A percentile compares a stretch with the other conserved stretches of the same genome.
Evolutionary conservation across 2,329 filamentous ascomycete genomes (phyloP).

Genomic region (Ophiostoma novo-ulmi): DNA sequence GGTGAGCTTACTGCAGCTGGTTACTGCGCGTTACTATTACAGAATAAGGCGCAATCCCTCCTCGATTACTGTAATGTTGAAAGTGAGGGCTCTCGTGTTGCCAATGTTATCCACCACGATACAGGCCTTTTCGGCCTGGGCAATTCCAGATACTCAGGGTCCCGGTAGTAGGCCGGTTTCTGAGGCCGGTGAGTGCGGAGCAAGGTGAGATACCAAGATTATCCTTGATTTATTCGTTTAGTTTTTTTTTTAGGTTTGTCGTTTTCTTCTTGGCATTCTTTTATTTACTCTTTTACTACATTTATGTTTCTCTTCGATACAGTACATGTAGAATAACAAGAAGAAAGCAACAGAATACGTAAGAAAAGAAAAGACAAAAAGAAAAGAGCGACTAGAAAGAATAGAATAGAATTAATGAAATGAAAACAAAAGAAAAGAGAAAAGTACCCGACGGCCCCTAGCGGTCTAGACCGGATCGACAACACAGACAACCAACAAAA

Average conservation of each 20-base stretch:
- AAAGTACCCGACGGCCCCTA: neutral
- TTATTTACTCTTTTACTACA: no score
- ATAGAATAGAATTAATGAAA: neutral
- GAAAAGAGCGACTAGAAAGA: neutral
- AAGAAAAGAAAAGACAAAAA: neutral
- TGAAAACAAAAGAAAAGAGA: neutral
- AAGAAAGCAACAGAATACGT: neutral
- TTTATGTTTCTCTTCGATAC: no score
- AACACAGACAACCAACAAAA: neutral
- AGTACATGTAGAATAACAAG: neutral
- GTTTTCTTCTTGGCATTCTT: no score
- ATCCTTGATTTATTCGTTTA: no score
- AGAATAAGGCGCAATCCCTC: neutral
- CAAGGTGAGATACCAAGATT: no score
- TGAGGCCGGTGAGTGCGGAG: no score
- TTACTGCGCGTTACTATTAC: neutral
- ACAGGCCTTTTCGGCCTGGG: neutral
- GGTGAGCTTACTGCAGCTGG: neutral
- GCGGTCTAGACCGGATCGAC: constrained; percentile 11
- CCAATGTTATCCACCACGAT: neutral
- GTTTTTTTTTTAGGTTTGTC: no score
- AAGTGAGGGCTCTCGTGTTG: neutral
- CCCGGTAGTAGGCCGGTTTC: no score
- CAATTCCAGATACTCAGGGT: no score
- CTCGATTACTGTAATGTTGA: neutral